phyloP scores from a whole-genome alignment of 164 flowering plant species.

The Brasenia schreberi region DNA sequence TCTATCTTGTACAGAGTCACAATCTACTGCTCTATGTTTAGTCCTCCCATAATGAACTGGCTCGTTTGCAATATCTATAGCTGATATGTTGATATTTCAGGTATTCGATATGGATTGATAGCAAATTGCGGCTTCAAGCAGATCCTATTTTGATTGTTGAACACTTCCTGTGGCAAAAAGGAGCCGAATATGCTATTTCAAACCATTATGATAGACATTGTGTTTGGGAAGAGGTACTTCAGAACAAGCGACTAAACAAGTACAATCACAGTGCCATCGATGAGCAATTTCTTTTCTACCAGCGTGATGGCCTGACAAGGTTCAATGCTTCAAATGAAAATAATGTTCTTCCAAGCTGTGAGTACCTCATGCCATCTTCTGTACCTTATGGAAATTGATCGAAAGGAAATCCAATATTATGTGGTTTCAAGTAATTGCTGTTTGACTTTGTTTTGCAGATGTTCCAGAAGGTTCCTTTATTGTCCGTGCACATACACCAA shows the following conservation, averaged over 20 bases:
- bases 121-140: constrained; percentile 79
- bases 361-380: constrained; percentile 16
- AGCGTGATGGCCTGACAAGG: constrained; percentile 84
- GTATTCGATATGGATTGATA: constrained; percentile 96
- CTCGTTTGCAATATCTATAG: no score
- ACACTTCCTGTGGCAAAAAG: constrained; percentile 63
- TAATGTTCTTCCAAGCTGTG: constrained; percentile 80
- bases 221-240: constrained; percentile 98
- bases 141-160: constrained; percentile 89
- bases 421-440: neutral
- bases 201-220: constrained; percentile 97
- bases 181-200: constrained; percentile 91
- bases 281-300: constrained; percentile 77
- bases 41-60: no score
- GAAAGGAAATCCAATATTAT: neutral
- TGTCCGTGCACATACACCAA: constrained; percentile 85
- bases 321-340: constrained; percentile 65
- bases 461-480: constrained; percentile 97
- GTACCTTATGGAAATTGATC: neutral
- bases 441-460: constrained; percentile 34
- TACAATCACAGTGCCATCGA: constrained; percentile 89
- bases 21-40: no score
- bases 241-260: constrained; percentile 88
- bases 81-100: constrained; percentile 24
- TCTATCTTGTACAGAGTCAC: no score